Percentiles rank a stretch among this genome's conserved stretches.
These are phyloP conservation scores for Backusella mclennaniae DNA, from an alignment of 192 early-diverging fungal species.

Conservation along the genomic window DNA sequence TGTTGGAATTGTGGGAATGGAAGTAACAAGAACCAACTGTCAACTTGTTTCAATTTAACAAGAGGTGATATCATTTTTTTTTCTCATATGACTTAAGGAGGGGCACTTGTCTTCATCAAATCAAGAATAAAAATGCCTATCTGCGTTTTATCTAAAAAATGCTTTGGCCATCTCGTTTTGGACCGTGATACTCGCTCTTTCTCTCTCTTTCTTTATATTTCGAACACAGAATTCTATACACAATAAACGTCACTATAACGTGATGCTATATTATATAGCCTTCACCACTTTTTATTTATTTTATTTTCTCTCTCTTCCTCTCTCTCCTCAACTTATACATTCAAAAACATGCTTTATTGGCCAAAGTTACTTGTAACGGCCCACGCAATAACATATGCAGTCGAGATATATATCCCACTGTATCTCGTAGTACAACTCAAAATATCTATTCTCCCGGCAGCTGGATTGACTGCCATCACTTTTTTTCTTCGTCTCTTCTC, in stretches of 20 bases:
- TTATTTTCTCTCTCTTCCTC: no score
- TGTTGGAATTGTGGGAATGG: no score
- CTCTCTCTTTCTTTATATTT: not conserved
- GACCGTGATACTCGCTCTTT: not conserved
- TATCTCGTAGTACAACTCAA: not conserved
- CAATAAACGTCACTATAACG: not conserved
- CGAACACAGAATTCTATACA: not conserved
- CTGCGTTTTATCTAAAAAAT: not conserved
- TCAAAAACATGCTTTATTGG: constrained; percentile 8
- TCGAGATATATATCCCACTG: constrained; percentile 5
- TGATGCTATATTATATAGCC: not conserved
- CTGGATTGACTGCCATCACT: not conserved
- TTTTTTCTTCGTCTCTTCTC: not conserved
- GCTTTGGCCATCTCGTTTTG: not conserved
- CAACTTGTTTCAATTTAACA: no score
- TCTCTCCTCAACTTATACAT: not conserved
- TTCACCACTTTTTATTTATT: not conserved
- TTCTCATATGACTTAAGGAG: no score
- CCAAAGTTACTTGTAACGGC: constrained; percentile 11
- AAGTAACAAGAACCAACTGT: no score
- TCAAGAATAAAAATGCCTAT: no score
- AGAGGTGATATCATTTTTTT: no score
- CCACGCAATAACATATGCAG: constrained; percentile 2
- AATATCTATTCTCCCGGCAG: not conserved
- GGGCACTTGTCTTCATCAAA: no score